Evolutionary conservation across 306 rosid species (phyloP), one percentile per base, ranked within the genome.

Genomic region (Dalbergia cultrata): DNA sequence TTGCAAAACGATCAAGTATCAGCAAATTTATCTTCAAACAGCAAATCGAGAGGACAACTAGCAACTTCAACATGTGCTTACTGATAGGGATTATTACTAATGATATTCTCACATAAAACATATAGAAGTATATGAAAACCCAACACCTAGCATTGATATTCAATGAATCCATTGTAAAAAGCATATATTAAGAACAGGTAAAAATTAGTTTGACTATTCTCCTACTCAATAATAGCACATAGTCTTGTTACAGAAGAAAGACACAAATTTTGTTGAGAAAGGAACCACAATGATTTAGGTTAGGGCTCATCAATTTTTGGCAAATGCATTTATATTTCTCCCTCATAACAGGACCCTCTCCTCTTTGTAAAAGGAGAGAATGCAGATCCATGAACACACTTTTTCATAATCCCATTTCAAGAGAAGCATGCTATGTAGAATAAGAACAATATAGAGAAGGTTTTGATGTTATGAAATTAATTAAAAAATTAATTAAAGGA

Each of bases 341-440:
- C 16, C 1, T 52, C 58, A 52, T 14, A 52, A 52, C 53, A 47
- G 13, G 53, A 47, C 3, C 53, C 41, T 35, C 41, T 37, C 41
- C 41, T 37, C 49, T 43, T 43, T 43, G 49, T 7, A 8, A 43
- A 43, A 8, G 49, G 12, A 43, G 49, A 43, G 13, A 43, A 43
- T 43, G 7, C 13, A 43, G 12, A 43, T 43, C 49, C 9, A 9
- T 47, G 62, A 18, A 49, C 54, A 82, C 21, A 62, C 43, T 22
- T 22, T 45, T 41, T 67, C 80, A 71, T 13, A n/a, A 44, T 56
- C 76, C 44, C 53, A 58, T 79, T 50, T 70, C 54, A 66, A 65
- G 69, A 81, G 66, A 72, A 41, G 70, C 41, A 53, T 45, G 26
- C 53, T 19, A 26, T 45, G 52, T 68, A 73, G 57, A 73, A 72